Percentiles rank a stretch among this genome's conserved stretches.
Evolutionary conservation across 75 land plant species (phyloP).

Genomic region (Sequoia sempervirens): DNA sequence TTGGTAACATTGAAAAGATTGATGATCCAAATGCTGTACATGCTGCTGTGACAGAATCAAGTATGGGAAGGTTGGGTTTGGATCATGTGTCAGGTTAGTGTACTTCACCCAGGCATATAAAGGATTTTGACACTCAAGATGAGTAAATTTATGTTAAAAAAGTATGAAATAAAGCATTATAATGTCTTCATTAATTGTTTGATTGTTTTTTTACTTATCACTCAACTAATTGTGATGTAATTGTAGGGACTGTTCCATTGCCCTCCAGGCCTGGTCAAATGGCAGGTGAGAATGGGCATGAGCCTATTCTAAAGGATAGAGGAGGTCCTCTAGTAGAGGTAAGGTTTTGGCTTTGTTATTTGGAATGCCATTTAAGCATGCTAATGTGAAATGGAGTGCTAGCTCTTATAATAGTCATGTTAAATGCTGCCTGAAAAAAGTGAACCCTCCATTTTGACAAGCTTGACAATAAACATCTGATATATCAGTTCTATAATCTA

Average conservation of each 20-base stretch:
- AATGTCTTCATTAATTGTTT: neutral
- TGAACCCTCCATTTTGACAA: neutral
- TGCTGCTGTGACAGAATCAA: conserved; percentile 24
- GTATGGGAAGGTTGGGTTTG: conserved; percentile 10
- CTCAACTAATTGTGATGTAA: neutral
- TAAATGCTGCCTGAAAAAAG: neutral
- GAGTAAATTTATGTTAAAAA: neutral
- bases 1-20: conserved; percentile 13
- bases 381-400: neutral
- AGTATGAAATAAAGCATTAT: neutral
- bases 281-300: conserved; percentile 14
- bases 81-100: conserved; percentile 31
- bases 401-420: neutral
- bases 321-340: conserved; percentile 32
- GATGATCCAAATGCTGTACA: conserved; percentile 17
- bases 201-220: neutral
- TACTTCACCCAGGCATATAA: neutral
- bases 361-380: neutral
- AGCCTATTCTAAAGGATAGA: conserved; percentile 12
- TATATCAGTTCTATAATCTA: neutral
- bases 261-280: conserved; percentile 23
- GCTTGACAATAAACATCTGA: neutral
- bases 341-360: conserved; percentile 6
- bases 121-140: neutral
- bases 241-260: conserved; percentile 13